Base-by-base conservation (phyloP, 441 rosid species). In the Croton setiger region DNA sequence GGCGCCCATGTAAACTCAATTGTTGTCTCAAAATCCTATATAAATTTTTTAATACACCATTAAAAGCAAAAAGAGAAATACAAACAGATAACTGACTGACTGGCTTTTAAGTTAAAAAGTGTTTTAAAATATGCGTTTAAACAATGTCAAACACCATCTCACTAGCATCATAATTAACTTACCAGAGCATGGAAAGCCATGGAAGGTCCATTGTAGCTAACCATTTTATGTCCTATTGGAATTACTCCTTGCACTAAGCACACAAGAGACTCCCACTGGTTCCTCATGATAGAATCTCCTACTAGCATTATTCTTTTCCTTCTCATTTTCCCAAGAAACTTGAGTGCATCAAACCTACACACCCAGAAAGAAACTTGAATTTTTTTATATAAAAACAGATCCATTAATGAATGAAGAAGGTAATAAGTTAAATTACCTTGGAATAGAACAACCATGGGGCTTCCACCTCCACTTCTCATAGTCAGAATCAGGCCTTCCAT, bases 251-350 rank as follows among this genome's bases (percentile, higher is more conserved):
- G 94, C 49, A 88, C 93, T 60, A 94, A 83, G 69, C 99, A 94
- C 60, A 88, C 97, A 36, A 94, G 91, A 78, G 94, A 92, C 64
- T 91, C 96, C 99, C 98, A 94, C 23, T 92, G 98, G 83, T 94
- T 94, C 81, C 99, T 90, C 95, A 87, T 90, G 0, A 94, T 89
- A 9, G 99, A 87, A 82, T 94, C 99, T 54, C 99, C 99, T 33
- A 94, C 94, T 55, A 94, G 71, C 94, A 92, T 84, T 72, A 90
- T 82, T 73, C 97, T 90, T 74, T 90, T 92, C 73, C 72, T 80
- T 67, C 98, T 92, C 91, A 88, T 87, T 76, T 81, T 87, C 59
- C 87, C 97, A 48, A 89, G 86, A 80, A 87, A 90, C 20, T 83
- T 82, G 76, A 88, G 72, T 55, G 96, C 98, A 78, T 94, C 86